Percentiles rank a stretch among this genome's conserved stretches.
These are phyloP conservation scores for Bothriochloa decipiens DNA, from an alignment of 176 grass and related monocot genomes.

Conservation along the genomic window DNA sequence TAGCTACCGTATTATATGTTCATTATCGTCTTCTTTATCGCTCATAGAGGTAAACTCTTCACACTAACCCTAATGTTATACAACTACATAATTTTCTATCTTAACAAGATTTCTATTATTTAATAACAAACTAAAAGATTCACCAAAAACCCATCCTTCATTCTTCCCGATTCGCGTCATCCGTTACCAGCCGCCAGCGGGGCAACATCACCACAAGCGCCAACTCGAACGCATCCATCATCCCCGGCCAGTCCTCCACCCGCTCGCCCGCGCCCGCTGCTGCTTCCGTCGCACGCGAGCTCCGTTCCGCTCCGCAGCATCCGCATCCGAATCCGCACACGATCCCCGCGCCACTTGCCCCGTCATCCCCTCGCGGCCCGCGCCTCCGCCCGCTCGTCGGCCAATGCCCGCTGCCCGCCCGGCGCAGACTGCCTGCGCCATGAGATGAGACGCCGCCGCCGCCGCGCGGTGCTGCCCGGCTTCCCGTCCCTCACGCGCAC, in stretches of 20 bases:
- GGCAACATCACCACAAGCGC: not conserved
- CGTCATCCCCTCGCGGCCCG: not conserved
- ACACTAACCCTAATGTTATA: too few species aligned
- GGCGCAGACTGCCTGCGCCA: too few species aligned
- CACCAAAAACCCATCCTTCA: not conserved
- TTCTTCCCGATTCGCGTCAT: not conserved
- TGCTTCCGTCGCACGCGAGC: slow-evolving; percentile 51
- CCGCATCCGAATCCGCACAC: slow-evolving; percentile 48
- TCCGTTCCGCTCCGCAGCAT: not conserved
- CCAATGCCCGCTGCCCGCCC: slow-evolving; percentile 32
- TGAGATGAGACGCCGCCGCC: slow-evolving; percentile 43
- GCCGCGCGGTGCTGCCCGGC: slow-evolving; percentile 47
- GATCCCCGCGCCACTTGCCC: slow-evolving; percentile 46
- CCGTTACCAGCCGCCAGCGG: not conserved
- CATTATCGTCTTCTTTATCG: too few species aligned
- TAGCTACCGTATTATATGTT: too few species aligned
- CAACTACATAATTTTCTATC: too few species aligned
- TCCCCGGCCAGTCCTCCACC: not conserved
- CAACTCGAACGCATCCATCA: not conserved
- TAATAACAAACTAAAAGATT: not conserved
- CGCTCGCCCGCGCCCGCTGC: not conserved
- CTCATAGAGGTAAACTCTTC: too few species aligned
- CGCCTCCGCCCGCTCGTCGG: not conserved
- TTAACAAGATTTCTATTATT: too few species aligned
- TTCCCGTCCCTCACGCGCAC: not conserved